phyloP scores from a whole-genome alignment of 2,329 filamentous ascomycete species.

The Talaromyces piceae region DNA sequence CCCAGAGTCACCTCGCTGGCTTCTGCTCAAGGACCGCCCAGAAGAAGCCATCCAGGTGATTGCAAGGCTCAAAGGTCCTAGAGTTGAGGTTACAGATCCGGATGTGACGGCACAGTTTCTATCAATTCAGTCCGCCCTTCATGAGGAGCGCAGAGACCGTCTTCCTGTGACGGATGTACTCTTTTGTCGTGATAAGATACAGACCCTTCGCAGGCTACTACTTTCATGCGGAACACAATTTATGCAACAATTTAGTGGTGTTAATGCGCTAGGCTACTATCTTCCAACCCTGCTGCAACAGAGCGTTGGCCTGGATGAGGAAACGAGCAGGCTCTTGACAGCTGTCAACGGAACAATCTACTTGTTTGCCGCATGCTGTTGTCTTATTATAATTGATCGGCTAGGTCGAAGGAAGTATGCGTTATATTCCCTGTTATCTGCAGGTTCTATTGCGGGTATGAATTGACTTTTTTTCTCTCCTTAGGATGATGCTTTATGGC shows the following conservation, averaged over 20 bases:
- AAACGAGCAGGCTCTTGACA: slow-evolving; percentile 10
- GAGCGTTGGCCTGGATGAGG: slow-evolving; percentile 11
- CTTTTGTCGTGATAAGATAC: slow-evolving; percentile 36
- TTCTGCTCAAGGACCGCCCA: not conserved
- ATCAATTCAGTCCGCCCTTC: slow-evolving; percentile 19
- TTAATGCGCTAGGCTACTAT: slow-evolving; percentile 14
- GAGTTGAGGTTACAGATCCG: slow-evolving; percentile 15
- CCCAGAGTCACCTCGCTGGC: not conserved
- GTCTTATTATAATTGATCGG: slow-evolving; percentile 14
- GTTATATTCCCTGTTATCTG: not conserved
- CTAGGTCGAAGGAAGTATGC: slow-evolving; percentile 14
- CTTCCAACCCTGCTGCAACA: slow-evolving; percentile 12
- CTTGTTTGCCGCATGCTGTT: slow-evolving; percentile 9
- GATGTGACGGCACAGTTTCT: slow-evolving; percentile 12
- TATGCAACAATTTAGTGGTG: slow-evolving; percentile 37
- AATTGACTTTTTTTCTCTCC: not conserved
- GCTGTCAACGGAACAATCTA: slow-evolving; percentile 14
- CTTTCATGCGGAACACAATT: slow-evolving; percentile 41
- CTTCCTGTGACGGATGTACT: slow-evolving; percentile 24
- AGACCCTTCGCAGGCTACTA: slow-evolving; percentile 35
- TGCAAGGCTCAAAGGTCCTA: slow-evolving; percentile 3
- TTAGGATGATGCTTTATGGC: slow-evolving; percentile 14
- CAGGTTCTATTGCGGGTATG: not conserved
- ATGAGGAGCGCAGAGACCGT: slow-evolving; percentile 33
- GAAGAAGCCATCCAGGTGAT: slow-evolving; percentile 11